Conservation (phyloP, 768 basidiomycete genomes). For the Tylopilus plumbeoviolaceoides region DNA sequence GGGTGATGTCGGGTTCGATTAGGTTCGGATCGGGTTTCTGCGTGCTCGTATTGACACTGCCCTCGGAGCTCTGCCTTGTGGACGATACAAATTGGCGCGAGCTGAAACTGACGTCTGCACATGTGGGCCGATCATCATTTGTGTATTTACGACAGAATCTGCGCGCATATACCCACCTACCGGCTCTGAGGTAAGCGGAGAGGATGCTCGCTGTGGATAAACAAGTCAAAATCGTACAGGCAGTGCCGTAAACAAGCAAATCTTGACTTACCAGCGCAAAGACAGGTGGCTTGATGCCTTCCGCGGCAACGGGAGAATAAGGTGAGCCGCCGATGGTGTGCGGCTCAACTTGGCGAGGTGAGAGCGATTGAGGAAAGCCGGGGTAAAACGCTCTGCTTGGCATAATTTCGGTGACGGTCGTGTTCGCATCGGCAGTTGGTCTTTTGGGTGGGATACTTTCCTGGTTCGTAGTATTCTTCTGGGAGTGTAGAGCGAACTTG, state of each 20-base stretch:
- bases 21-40: slow-evolving; percentile 4
- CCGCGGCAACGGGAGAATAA: neutral
- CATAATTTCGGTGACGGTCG: slow-evolving; percentile 5
- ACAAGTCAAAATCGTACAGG: neutral
- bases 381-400: slow-evolving; percentile 6
- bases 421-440: slow-evolving; percentile 1
- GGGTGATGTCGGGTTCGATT: neutral
- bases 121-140: slow-evolving; percentile 7
- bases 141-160: neutral
- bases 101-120: slow-evolving; percentile 8
- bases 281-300: slow-evolving; percentile 3
- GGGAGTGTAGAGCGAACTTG: slow-evolving; percentile 16
- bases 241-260: neutral
- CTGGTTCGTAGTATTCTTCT: slow-evolving; percentile 8
- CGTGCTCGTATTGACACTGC: neutral
- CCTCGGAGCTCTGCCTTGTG: slow-evolving; percentile 8
- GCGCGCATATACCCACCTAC: slow-evolving; percentile 25
- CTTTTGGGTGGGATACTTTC: slow-evolving; percentile 12
- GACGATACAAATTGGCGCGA: slow-evolving; percentile 2
- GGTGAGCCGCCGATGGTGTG: slow-evolving; percentile 5
- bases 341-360: slow-evolving; percentile 13
- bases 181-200: slow-evolving; percentile 7
- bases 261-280: slow-evolving; percentile 6
- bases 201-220: slow-evolving; percentile 8
- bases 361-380: slow-evolving; percentile 6